A percentile compares a stretch with the other conserved stretches of the same genome.
phyloP scores from a whole-genome alignment of 257 asterid species.

The Cordia subcordata region DNA sequence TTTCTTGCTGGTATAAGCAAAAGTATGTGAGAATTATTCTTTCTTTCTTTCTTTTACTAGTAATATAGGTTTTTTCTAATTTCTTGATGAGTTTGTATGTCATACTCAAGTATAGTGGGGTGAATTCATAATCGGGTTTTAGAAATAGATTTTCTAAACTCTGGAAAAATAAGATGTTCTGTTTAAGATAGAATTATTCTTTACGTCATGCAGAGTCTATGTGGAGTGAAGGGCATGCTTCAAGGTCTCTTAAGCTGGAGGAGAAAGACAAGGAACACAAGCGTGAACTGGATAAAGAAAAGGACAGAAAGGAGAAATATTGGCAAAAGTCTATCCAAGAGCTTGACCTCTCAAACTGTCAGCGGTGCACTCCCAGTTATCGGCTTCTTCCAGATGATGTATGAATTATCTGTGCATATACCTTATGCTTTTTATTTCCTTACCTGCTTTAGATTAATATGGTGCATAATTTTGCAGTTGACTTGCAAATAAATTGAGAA shows the following conservation, averaged over 20 bases:
- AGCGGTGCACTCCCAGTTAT: conserved; percentile 45
- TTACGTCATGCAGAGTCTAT: conserved; percentile 39
- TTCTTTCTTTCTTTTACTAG: neutral
- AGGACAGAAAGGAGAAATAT: conserved; percentile 56
- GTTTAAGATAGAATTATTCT: too few species aligned
- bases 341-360: conserved; percentile 25
- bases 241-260: conserved; percentile 46
- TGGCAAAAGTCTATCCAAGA: conserved; percentile 33
- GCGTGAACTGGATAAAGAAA: conserved; percentile 66
- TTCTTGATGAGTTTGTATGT: neutral
- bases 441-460: neutral
- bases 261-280: conserved; percentile 61
- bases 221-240: conserved; percentile 64
- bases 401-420: neutral
- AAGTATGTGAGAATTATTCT: conserved; percentile 42
- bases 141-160: too few species aligned
- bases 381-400: conserved; percentile 48
- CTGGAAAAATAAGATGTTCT: too few species aligned
- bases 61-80: neutral
- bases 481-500: neutral
- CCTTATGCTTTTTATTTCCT: neutral
- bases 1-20: conserved; percentile 75
- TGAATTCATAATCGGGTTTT: too few species aligned
- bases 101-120: neutral
- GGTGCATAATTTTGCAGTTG: neutral